Evolutionary conservation across 2,329 filamentous ascomycete species (phyloP).

Genomic region (Phaeosphaeriaceae sp.): DNA sequence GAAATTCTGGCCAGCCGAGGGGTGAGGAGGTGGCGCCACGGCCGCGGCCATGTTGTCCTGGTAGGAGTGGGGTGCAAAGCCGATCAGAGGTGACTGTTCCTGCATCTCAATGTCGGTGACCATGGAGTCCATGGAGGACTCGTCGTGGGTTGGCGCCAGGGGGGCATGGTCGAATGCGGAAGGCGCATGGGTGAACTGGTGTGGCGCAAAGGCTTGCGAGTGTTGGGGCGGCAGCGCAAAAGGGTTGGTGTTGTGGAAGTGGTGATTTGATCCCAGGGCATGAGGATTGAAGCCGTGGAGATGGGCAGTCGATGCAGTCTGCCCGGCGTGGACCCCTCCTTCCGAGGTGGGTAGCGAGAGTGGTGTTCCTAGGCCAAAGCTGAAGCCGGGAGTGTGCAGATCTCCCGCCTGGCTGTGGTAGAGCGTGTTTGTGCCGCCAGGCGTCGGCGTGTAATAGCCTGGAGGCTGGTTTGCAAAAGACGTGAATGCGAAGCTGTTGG

Average conservation of each 20-base stretch:
- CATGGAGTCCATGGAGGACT: slow-evolving; percentile 68
- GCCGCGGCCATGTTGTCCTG: slow-evolving; percentile 57
- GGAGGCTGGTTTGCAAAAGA: slow-evolving; percentile 80
- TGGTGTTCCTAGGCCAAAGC: slow-evolving; percentile 78
- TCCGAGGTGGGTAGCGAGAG: slow-evolving; percentile 80
- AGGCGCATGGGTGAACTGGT: slow-evolving; percentile 81
- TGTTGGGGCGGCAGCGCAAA: slow-evolving; percentile 65
- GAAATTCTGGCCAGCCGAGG: slow-evolving; percentile 64
- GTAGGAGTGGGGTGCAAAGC: slow-evolving; percentile 60
- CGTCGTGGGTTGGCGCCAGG: slow-evolving; percentile 72
- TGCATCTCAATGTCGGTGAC: slow-evolving; percentile 66
- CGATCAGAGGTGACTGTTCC: slow-evolving; percentile 65
- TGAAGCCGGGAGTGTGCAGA: slow-evolving; percentile 81
- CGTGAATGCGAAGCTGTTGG: slow-evolving; percentile 81
- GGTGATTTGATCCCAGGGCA: slow-evolving; percentile 45
- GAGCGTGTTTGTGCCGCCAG: slow-evolving; percentile 78
- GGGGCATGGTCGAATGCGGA: slow-evolving; percentile 73
- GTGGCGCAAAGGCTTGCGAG: slow-evolving; percentile 70
- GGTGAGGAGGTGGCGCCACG: slow-evolving; percentile 35
- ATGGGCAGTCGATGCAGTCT: slow-evolving; percentile 55
- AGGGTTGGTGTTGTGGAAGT: slow-evolving; percentile 71
- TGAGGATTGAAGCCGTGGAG: slow-evolving; percentile 70
- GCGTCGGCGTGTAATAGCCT: slow-evolving; percentile 87
- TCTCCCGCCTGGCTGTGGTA: slow-evolving; percentile 87
- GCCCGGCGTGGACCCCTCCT: slow-evolving; percentile 66